Percentiles rank a stretch among this genome's conserved stretches.
These are phyloP conservation scores for Neurospora pannonica DNA, from an alignment of 495 filamentous ascomycete genomes.

Conservation along the genomic window DNA sequence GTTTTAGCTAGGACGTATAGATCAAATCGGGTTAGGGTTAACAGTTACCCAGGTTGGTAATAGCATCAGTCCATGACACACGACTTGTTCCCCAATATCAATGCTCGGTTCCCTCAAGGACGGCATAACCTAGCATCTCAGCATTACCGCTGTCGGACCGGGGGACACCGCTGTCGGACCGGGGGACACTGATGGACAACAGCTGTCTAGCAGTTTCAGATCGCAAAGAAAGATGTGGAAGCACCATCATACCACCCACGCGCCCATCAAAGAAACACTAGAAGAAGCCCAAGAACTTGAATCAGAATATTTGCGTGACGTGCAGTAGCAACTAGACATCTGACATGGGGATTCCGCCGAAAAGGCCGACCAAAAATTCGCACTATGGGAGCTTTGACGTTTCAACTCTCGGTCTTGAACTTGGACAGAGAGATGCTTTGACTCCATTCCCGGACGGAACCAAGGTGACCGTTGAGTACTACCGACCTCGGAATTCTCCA, in stretches of 20 bases:
- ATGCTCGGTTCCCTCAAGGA: background rate
- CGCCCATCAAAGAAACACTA: background rate
- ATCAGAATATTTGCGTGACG: background rate
- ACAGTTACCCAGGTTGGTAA: background rate
- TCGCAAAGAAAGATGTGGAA: background rate
- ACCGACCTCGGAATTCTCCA: background rate
- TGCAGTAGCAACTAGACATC: background rate
- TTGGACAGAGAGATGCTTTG: background rate
- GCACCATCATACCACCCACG: background rate
- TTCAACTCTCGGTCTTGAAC: background rate
- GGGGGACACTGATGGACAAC: background rate
- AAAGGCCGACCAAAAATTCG: background rate
- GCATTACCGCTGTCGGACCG: background rate
- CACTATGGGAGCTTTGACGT: background rate
- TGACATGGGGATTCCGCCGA: background rate
- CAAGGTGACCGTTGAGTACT: background rate
- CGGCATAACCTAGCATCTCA: background rate
- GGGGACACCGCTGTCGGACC: background rate
- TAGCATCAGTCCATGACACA: background rate
- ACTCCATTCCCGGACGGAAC: background rate
- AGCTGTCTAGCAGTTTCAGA: background rate
- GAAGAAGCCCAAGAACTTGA: background rate
- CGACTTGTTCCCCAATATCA: background rate
- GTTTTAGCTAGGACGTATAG: background rate
- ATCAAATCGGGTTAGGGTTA: background rate